These are phyloP conservation scores for Xylariaceae sp. DNA, from an alignment of 2,329 filamentous ascomycete genomes.

Conservation along the genomic window DNA sequence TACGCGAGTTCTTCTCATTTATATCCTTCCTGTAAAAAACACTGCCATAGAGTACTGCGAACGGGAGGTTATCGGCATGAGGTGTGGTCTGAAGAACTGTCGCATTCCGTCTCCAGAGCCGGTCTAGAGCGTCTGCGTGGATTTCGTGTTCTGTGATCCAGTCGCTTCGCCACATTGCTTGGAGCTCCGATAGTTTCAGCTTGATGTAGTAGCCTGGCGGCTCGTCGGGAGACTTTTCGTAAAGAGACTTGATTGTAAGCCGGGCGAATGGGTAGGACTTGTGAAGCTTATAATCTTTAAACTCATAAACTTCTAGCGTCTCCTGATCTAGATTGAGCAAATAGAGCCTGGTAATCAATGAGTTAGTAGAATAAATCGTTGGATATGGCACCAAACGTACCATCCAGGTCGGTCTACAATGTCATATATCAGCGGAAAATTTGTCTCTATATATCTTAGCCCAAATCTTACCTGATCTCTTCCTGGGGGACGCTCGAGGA, in stretches of 20 bases:
- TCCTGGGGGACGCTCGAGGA: conserved; percentile 15
- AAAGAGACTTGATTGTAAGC: conserved; percentile 15
- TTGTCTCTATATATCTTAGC: neutral
- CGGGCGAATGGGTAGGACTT: neutral
- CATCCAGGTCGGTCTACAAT: conserved; percentile 24
- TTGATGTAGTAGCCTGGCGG: conserved; percentile 29
- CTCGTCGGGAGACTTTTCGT: neutral
- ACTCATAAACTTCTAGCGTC: conserved; percentile 27
- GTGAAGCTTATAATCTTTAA: conserved; percentile 3
- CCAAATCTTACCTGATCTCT: conserved; percentile 15
- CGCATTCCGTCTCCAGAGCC: conserved; percentile 18
- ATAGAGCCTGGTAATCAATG: conserved; percentile 27
- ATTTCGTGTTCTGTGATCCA: conserved; percentile 18
- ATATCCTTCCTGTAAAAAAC: neutral
- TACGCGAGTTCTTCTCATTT: neutral
- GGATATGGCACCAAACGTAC: conserved; percentile 1
- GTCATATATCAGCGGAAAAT: neutral
- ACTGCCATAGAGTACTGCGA: conserved; percentile 24
- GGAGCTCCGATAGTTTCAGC: conserved; percentile 20
- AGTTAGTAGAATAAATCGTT: neutral
- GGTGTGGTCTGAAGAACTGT: conserved; percentile 10
- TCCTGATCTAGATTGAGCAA: conserved; percentile 22
- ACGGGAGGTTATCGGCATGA: conserved; percentile 24
- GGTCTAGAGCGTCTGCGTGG: conserved; percentile 6
- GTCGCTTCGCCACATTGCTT: conserved; percentile 16